Percentiles rank a stretch among this genome's conserved stretches.
phyloP scores from a whole-genome alignment of 345 rosid species.

The Jatropha curcas region DNA sequence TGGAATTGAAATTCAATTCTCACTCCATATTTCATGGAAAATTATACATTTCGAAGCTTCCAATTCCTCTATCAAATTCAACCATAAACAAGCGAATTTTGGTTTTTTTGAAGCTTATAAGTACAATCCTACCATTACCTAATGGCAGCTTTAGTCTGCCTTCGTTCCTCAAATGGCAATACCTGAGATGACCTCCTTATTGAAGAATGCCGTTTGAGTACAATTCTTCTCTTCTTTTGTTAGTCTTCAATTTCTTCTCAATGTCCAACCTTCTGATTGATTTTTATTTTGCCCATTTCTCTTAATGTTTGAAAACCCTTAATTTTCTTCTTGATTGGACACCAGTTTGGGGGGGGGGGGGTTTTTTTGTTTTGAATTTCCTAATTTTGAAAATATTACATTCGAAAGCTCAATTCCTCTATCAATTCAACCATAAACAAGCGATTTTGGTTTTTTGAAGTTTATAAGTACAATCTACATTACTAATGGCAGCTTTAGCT shows the following conservation, averaged over 20 bases:
- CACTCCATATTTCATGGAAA: neutral
- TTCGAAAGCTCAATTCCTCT: neutral
- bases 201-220: conserved; percentile 84
- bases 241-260: no score
- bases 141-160: conserved; percentile 69
- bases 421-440: neutral
- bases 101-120: neutral
- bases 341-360: no score
- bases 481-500: conserved; percentile 65
- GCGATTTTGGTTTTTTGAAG: neutral
- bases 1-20: neutral
- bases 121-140: neutral
- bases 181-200: conserved; percentile 72
- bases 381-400: no score
- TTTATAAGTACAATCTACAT: neutral
- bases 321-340: neutral
- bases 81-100: no score
- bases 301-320: neutral
- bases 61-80: no score
- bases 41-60: neutral
- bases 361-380: no score
- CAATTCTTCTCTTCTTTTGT: neutral
- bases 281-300: neutral
- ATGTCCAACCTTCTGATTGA: neutral
- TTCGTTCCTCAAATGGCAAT: conserved; percentile 47